A percentile compares a stretch with the other conserved stretches of the same genome.
These are phyloP conservation scores for Tillandsia fasciculata DNA, from an alignment of 176 grass and related monocot genomes.

Conservation along the genomic window DNA sequence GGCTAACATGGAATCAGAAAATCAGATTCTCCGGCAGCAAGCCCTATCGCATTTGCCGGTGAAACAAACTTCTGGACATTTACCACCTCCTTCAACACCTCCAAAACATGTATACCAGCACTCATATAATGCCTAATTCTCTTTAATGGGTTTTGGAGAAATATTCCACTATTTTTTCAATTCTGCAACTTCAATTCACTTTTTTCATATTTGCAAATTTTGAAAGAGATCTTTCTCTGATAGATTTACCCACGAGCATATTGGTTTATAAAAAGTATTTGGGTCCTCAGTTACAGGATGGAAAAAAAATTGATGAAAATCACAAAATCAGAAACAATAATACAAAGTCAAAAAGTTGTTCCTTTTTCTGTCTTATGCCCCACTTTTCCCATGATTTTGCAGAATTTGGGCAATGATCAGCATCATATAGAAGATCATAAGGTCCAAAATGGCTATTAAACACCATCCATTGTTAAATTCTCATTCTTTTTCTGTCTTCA, in stretches of 20 bases:
- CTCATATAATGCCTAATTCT: background rate
- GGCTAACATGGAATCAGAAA: conserved; percentile 85
- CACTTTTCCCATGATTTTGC: conserved; percentile 25
- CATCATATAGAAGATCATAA: conserved; percentile 35
- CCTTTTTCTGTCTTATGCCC: conserved; percentile 6
- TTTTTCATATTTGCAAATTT: no score
- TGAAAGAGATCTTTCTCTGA: no score
- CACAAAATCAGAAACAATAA: no score
- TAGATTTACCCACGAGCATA: no score
- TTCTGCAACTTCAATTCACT: background rate
- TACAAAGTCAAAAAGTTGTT: background rate
- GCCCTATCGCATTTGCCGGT: conserved; percentile 35
- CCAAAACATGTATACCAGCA: conserved; percentile 48
- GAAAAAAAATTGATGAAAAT: no score
- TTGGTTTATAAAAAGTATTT: no score
- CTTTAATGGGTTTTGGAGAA: background rate
- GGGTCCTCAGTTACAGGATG: no score
- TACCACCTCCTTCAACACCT: conserved; percentile 37
- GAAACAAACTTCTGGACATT: conserved; percentile 38
- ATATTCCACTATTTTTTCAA: background rate
- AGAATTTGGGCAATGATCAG: conserved; percentile 53
- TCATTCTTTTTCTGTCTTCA: background rate
- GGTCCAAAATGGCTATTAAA: conserved; percentile 38
- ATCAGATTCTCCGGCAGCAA: conserved; percentile 74
- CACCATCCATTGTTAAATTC: conserved; percentile 21